Base-by-base conservation (phyloP, 2,329 filamentous ascomycete genomes). In the Xylariaceae sp. region DNA sequence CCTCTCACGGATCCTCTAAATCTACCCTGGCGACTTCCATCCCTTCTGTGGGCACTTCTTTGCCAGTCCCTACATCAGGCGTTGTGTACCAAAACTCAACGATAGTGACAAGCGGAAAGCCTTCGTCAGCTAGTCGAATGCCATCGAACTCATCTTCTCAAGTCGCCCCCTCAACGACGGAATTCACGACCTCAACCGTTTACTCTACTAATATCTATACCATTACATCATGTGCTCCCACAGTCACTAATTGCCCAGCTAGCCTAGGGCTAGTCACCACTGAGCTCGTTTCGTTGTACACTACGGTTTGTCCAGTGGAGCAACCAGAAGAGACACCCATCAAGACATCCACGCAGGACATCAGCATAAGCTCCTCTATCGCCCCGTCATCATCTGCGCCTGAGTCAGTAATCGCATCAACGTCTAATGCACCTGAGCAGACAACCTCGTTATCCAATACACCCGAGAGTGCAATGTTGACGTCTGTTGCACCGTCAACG, bases 141-240 rank as follows among this genome's bases (percentile, higher is more conserved):
- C 45, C 43, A 2, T 35, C 51, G 2, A 49, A 48, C 11, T 56
- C 58, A 19, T 50, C 56, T 33, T 40, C 19, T 14, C 43, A 48
- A n/a, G 19, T 27, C 11, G 48, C 46, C 2, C 49, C 36, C 35
- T 48, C 50, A 12, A 48, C 50, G 2, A 47, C 50, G 33, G 11
- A 38, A 33, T 43, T 61, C 44, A 63, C 61, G 12, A 62, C 57
- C 1, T 63, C 61, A 9, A 62, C 60, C 27, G 60, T 63, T 2
- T 62, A 62, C 41, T 64, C 63, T 10, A 65, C 61, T 1, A 64
- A 59, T 39, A 46, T 64, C 30, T 64, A 63, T 43, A 63, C 59
- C 4, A 50, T 64, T 17, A 63, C 60, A 2, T 62, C 58, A 11
- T 64, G 61, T 45, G 58, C 59, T 5, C 58, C 62, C 2, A 50